phyloP scores from a whole-genome alignment of 495 filamentous ascomycete species.

The Annulohypoxylon nitens region DNA sequence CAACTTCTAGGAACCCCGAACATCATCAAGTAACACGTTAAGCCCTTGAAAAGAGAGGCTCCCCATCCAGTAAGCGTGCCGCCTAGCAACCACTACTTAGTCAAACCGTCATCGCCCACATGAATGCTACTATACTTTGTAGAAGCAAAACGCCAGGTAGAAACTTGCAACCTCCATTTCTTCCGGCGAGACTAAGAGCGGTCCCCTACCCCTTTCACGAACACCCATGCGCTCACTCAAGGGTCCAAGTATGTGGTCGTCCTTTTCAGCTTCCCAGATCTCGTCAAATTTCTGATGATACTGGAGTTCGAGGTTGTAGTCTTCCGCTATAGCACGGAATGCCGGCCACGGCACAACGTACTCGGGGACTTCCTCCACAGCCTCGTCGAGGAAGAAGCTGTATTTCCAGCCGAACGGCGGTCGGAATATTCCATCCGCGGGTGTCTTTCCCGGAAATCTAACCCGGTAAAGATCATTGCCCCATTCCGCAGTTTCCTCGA shows the following conservation, averaged over 20 bases:
- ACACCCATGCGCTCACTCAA: conserved; percentile 96
- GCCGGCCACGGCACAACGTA: conserved; percentile 99
- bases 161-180: conserved; percentile 93
- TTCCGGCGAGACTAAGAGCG: conserved; percentile 76
- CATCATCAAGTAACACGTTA: conserved; percentile 4
- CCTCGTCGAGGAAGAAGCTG: conserved; percentile 93
- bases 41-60: not conserved
- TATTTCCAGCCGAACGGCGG: conserved; percentile 98
- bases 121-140: conserved; percentile 74
- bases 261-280: conserved; percentile 90
- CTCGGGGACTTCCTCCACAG: conserved; percentile 95
- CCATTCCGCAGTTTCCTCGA: conserved; percentile 77
- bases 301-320: conserved; percentile 94
- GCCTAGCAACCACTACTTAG: not conserved
- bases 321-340: conserved; percentile 92
- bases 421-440: conserved; percentile 84
- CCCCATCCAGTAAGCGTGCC: not conserved
- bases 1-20: not conserved
- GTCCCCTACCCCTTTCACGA: conserved; percentile 74
- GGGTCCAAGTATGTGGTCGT: conserved; percentile 79
- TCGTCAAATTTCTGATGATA: conserved; percentile 91
- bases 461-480: conserved; percentile 93
- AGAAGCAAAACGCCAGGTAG: conserved; percentile 94
- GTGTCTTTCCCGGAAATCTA: conserved; percentile 83
- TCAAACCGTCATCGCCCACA: not conserved